A percentile compares a stretch with the other conserved stretches of the same genome.
Evolutionary conservation across 1,284 basidiomycete species (phyloP).

Genomic region (Microstroma glucosiphilum): DNA sequence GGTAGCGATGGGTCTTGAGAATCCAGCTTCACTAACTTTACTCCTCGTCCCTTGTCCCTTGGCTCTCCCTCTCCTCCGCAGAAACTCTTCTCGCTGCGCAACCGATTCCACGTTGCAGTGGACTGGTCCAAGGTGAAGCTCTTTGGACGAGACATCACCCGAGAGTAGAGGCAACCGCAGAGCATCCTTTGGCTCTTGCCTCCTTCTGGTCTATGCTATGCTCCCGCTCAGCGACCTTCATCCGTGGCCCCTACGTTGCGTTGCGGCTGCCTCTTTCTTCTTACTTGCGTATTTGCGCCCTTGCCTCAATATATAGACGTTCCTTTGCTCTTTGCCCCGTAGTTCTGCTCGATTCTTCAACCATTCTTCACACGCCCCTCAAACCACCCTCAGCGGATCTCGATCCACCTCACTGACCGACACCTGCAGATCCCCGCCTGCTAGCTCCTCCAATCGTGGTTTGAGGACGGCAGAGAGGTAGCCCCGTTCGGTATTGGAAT

Average conservation of each 20-base stretch:
- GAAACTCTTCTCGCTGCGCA: conserved; percentile 13
- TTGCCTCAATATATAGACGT: too few relatives aligned
- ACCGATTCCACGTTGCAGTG: conserved; percentile 25
- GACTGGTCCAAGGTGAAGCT: conserved; percentile 34
- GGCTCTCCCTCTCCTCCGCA: not conserved
- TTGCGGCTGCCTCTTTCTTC: too few relatives aligned
- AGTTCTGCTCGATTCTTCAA: too few relatives aligned
- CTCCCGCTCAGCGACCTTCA: too few relatives aligned
- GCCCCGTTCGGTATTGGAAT: conserved; percentile 45
- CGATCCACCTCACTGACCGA: conserved; percentile 20
- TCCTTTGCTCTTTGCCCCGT: too few relatives aligned
- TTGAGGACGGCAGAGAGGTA: conserved; percentile 31
- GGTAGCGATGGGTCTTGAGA: too few relatives aligned
- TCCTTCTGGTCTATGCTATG: too few relatives aligned
- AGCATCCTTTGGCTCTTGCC: too few relatives aligned
- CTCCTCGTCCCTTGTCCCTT: conserved; percentile 4
- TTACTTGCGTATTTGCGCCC: too few relatives aligned
- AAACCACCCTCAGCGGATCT: conserved; percentile 26
- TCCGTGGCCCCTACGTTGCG: too few relatives aligned
- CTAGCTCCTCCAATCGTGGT: conserved; percentile 21
- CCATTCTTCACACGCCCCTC: conserved; percentile 8
- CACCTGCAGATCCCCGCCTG: conserved; percentile 13
- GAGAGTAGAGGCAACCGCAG: conserved; percentile 11
- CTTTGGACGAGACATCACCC: conserved; percentile 17
- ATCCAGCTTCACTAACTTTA: too few relatives aligned